Conservation (phyloP, 805 yeast species). For the Candida dendrica region DNA sequence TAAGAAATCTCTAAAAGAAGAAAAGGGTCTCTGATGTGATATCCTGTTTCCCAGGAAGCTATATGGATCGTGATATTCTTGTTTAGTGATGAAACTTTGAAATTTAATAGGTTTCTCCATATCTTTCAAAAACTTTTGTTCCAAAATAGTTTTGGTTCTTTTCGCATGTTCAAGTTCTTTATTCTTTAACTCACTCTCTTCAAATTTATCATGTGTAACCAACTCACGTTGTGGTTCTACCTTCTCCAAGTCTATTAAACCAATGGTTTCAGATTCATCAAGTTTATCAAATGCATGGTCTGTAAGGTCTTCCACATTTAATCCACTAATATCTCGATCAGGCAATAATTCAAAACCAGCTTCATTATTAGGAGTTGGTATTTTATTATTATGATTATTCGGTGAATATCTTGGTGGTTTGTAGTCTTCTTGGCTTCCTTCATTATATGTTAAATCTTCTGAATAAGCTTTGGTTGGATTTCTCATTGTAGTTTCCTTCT, state of each 20-base stretch:
- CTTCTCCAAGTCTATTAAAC: neutral
- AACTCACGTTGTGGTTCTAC: neutral
- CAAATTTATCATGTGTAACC: neutral
- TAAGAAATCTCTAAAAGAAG: constrained; percentile 10
- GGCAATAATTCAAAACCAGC: neutral
- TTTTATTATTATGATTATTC: no score
- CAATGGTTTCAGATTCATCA: neutral
- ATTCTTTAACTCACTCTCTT: neutral
- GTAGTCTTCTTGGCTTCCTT: no score
- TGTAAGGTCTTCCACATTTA: neutral
- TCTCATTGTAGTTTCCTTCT: no score
- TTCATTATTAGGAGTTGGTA: no score
- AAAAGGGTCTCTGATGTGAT: constrained; percentile 2
- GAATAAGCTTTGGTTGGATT: no score
- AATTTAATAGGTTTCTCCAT: neutral
- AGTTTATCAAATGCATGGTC: neutral
- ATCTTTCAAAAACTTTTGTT: neutral
- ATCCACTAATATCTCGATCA: neutral
- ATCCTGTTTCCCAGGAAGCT: constrained; percentile 4
- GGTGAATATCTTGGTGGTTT: no score
- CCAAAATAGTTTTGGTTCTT: neutral
- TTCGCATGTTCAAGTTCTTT: neutral
- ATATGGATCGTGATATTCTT: constrained; percentile 15
- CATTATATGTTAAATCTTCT: no score
- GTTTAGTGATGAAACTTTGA: neutral